Evolutionary conservation across 495 filamentous ascomycete species (phyloP).

Genomic region (Penicillium ucsense): DNA sequence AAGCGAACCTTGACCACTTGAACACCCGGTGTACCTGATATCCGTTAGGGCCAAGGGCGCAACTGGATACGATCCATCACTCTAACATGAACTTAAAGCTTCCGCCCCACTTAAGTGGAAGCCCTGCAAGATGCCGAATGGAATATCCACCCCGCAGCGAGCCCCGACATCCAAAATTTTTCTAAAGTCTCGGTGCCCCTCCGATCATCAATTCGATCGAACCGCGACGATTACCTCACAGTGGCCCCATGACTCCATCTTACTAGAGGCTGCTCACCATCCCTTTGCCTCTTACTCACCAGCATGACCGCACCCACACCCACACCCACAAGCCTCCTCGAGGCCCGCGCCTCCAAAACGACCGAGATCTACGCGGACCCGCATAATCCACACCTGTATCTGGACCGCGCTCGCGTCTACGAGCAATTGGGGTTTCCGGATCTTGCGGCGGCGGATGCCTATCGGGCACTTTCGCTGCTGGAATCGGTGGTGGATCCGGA

Average conservation of each 20-base stretch:
- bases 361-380: slow-evolving; percentile 40
- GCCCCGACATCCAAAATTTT: background rate
- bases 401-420: slow-evolving; percentile 62
- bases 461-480: slow-evolving; percentile 72
- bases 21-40: no score
- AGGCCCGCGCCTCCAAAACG: slow-evolving; percentile 17
- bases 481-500: slow-evolving; percentile 66
- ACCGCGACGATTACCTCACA: no score
- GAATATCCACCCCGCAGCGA: slow-evolving; percentile 1
- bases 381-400: slow-evolving; percentile 70
- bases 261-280: background rate
- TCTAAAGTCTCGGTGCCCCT: no score
- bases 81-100: background rate
- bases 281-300: background rate
- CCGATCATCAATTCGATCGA: no score
- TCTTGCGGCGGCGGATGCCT: slow-evolving; percentile 81
- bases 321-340: slow-evolving; percentile 11
- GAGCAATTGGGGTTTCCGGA: slow-evolving; percentile 76
- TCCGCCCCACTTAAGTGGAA: slow-evolving; percentile 2
- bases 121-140: slow-evolving; percentile 2
- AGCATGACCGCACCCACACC: background rate
- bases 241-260: no score
- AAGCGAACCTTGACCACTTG: no score
- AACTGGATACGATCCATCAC: no score
- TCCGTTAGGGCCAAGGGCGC: no score